Evolutionary conservation across 352 stramenopile genomes (phyloP).

Genomic region (Pythium myriotylum): DNA sequence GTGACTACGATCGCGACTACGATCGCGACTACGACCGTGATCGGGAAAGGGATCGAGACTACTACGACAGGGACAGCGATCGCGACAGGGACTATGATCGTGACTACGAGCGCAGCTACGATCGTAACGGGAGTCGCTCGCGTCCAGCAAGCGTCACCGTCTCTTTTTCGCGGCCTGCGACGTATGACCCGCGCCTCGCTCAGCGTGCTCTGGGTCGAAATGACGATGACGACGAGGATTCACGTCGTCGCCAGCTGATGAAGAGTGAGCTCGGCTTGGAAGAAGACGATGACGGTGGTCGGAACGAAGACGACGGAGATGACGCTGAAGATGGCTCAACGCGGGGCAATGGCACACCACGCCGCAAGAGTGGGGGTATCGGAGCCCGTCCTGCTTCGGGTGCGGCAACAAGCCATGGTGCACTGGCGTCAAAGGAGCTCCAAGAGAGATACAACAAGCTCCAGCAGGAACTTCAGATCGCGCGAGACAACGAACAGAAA

Average conservation of each 20-base stretch:
- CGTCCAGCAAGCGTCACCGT: slow-evolving; percentile 37
- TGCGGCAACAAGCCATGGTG: slow-evolving; percentile 26
- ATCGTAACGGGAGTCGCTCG: slow-evolving; percentile 5
- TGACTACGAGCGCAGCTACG: slow-evolving; percentile 29
- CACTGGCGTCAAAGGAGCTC: slow-evolving; percentile 24
- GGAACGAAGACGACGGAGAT: slow-evolving; percentile 47
- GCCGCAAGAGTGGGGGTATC: slow-evolving; percentile 13
- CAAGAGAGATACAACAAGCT: slow-evolving; percentile 57
- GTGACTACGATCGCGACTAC: slow-evolving; percentile 42
- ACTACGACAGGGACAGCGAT: slow-evolving; percentile 35
- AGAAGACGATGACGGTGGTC: slow-evolving; percentile 48
- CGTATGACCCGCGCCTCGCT: slow-evolving; percentile 77
- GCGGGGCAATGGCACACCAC: slow-evolving; percentile 6
- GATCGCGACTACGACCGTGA: slow-evolving; percentile 32
- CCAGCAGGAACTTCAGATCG: slow-evolving; percentile 55
- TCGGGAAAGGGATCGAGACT: slow-evolving; percentile 29
- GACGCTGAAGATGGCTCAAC: slow-evolving; percentile 9
- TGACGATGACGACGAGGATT: slow-evolving; percentile 50
- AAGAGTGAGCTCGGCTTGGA: slow-evolving; percentile 83
- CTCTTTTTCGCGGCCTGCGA: slow-evolving; percentile 79
- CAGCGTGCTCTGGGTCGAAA: slow-evolving; percentile 51
- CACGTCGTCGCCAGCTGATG: slow-evolving; percentile 59
- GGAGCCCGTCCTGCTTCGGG: slow-evolving; percentile 18
- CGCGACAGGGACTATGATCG: slow-evolving; percentile 31
- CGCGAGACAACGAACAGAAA: slow-evolving; percentile 68